These are phyloP conservation scores for Podospora conica DNA, from an alignment of 495 filamentous ascomycete genomes.

Conservation along the genomic window DNA sequence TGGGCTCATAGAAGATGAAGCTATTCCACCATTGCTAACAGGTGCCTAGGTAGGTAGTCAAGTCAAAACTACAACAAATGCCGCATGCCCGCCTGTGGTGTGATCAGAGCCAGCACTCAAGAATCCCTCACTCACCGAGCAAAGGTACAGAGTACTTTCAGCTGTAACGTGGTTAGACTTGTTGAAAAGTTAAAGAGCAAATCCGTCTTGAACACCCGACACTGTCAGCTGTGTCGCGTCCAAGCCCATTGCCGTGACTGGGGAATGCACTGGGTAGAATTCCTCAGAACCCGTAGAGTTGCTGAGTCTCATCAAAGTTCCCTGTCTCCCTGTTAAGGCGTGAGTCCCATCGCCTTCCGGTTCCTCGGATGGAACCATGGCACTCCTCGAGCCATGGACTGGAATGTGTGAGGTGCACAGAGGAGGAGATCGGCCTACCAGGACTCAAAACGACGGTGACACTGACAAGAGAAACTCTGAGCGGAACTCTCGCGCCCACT, in stretches of 20 bases:
- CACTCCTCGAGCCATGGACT: background rate
- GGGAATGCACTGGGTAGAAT: background rate
- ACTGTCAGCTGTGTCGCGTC: background rate
- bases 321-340: no score
- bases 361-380: background rate
- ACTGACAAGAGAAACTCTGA: background rate
- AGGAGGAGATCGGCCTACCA: no score
- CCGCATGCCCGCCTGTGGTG: no score
- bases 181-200: background rate
- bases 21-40: no score
- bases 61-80: no score
- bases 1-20: no score
- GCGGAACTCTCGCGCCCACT: background rate
- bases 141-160: background rate
- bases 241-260: background rate
- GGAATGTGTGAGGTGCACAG: background rate
- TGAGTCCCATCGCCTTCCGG: no score
- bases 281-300: background rate
- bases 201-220: background rate
- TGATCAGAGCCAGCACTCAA: no score
- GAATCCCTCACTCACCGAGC: background rate
- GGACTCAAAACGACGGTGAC: background rate
- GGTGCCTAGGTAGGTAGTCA: no score
- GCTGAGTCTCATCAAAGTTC: background rate
- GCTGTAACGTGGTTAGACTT: background rate